A percentile compares a stretch with the other conserved stretches of the same genome.
Conservation (phyloP, 345 rosid genomes). For the Jatropha curcas region DNA sequence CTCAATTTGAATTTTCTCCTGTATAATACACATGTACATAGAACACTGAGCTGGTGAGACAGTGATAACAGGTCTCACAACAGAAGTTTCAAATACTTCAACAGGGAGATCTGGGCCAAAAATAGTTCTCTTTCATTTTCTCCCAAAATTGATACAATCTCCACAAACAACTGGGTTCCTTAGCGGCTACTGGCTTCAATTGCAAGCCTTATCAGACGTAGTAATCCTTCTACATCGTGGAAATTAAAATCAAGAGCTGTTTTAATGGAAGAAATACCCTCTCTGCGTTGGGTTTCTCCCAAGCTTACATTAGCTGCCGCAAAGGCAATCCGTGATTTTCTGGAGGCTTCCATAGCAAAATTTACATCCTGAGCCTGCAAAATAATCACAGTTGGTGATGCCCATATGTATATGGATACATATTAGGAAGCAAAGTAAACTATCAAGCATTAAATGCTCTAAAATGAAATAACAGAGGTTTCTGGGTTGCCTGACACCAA, state of each 20-base stretch:
- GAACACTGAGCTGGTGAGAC: constrained; percentile 6
- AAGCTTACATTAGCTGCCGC: constrained; percentile 51
- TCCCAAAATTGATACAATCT: constrained; percentile 19
- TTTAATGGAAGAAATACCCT: constrained; percentile 62
- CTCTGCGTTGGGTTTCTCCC: constrained; percentile 57
- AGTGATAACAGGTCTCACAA: constrained; percentile 15
- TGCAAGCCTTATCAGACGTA: constrained; percentile 80
- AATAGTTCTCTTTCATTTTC: constrained; percentile 11
- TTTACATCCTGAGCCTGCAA: constrained; percentile 77
- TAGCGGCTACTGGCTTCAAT: constrained; percentile 69
- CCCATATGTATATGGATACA: not conserved
- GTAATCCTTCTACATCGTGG: constrained; percentile 81
- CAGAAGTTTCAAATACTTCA: constrained; percentile 12
- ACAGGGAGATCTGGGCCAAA: constrained; percentile 13
- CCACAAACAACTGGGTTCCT: constrained; percentile 25
- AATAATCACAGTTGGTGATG: constrained; percentile 19
- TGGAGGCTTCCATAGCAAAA: constrained; percentile 96
- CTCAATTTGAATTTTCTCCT: constrained; percentile 20
- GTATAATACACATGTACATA: constrained; percentile 35
- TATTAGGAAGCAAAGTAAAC: not conserved
- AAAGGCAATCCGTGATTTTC: constrained; percentile 71
- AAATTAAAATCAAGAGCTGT: constrained; percentile 91
- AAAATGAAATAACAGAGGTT: not conserved
- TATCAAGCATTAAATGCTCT: not conserved
- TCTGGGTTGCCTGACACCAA: not conserved